These are phyloP conservation scores for Solanum chilense DNA, from an alignment of 257 asterid genomes.

Conservation along the genomic window DNA sequence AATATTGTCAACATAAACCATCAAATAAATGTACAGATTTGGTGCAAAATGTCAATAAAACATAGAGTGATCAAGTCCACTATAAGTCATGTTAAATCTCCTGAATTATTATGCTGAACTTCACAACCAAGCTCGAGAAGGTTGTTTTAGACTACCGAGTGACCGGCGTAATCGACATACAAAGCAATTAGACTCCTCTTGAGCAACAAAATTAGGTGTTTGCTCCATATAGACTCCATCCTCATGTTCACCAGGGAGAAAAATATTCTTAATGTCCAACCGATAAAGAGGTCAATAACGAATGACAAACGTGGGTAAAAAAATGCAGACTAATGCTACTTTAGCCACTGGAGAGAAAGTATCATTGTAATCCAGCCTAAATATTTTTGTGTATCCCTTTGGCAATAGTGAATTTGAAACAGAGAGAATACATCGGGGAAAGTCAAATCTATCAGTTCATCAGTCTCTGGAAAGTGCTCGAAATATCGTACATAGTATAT, in stretches of 20 bases:
- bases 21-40: neutral
- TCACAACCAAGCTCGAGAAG: neutral
- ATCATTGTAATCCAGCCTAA: neutral
- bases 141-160: neutral
- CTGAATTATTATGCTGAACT: neutral
- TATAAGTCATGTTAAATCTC: neutral
- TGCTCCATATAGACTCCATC: neutral
- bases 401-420: neutral
- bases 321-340: neutral
- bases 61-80: neutral
- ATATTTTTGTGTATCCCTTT: neutral
- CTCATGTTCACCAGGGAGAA: neutral
- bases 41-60: neutral
- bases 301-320: neutral
- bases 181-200: neutral
- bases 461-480: neutral
- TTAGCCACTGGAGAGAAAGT: neutral
- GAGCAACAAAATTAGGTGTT: neutral
- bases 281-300: neutral
- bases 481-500: too few relatives aligned
- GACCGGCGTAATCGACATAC: neutral
- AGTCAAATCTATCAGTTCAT: neutral
- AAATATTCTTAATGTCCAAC: neutral
- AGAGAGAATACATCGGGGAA: too few relatives aligned
- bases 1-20: neutral